phyloP scores from a whole-genome alignment of 768 basidiomycete species.

The Leccinellum rugosiceps region DNA sequence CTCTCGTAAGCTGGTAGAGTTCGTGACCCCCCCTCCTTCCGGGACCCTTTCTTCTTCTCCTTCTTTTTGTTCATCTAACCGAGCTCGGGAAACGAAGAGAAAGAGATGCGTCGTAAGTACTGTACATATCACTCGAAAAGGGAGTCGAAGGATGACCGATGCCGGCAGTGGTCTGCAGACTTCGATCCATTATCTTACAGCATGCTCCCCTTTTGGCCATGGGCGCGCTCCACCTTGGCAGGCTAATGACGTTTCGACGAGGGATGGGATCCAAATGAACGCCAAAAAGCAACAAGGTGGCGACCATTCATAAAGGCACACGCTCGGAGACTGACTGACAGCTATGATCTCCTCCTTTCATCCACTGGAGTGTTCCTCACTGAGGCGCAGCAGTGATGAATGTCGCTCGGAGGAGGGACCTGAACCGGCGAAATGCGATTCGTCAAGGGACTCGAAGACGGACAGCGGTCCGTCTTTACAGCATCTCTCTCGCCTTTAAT shows the following conservation, averaged over 20 bases:
- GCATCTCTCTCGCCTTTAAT: neutral
- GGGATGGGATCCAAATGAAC: neutral
- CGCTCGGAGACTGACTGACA: neutral
- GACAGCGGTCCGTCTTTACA: neutral
- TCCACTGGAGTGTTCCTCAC: neutral
- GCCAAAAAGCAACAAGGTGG: neutral
- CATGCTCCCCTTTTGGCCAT: neutral
- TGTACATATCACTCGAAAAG: no score
- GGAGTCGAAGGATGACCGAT: no score
- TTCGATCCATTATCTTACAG: neutral
- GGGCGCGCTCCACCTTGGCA: neutral
- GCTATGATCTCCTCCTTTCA: neutral
- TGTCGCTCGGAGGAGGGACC: neutral
- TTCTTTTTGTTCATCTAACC: no score
- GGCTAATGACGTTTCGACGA: neutral
- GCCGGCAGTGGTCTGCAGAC: neutral
- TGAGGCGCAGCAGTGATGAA: neutral
- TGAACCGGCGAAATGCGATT: neutral
- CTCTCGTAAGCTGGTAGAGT: no score
- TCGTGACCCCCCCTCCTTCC: no score
- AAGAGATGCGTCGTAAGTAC: no score
- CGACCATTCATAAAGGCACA: neutral
- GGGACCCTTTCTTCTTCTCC: no score
- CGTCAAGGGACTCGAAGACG: neutral
- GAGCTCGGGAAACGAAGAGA: no score